Evolutionary conservation across 305 asterid species (phyloP).

Genomic region (Solanum hybrid): DNA sequence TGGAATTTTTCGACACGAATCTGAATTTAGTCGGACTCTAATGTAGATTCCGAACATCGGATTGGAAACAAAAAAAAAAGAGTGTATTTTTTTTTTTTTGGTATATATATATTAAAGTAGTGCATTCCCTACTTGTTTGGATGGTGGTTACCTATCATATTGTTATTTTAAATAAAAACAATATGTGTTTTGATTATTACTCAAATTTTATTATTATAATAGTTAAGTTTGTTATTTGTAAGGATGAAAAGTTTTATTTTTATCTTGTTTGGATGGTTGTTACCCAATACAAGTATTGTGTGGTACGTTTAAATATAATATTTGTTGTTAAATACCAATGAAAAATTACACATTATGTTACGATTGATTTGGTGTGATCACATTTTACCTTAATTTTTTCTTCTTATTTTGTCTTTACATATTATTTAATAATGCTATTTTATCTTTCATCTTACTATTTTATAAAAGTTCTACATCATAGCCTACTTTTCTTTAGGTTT

Average conservation of each 20-base stretch:
- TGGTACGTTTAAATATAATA: not conserved
- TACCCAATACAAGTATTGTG: not conserved
- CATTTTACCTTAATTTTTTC: not conserved
- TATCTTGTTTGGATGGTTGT: not conserved
- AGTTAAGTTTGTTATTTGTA: not conserved
- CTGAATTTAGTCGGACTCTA: too few relatives aligned
- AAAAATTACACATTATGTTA: not conserved
- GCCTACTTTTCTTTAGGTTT: not conserved
- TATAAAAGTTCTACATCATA: not conserved
- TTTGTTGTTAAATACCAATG: not conserved
- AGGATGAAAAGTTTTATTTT: not conserved
- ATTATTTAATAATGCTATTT: not conserved
- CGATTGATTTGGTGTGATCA: not conserved
- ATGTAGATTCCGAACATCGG: rapidly evolving
- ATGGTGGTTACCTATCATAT: not conserved
- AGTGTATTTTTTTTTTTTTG: not conserved
- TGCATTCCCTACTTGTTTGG: not conserved
- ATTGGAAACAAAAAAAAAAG: too few relatives aligned
- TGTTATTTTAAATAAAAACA: not conserved
- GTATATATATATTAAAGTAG: not conserved
- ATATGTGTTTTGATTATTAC: not conserved
- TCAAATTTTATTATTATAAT: too few relatives aligned
- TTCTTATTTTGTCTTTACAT: not conserved
- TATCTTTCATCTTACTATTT: not conserved
- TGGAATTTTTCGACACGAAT: rapidly evolving